phyloP scores from a whole-genome alignment of 1,284 basidiomycete species.

The Pascua sp. region DNA sequence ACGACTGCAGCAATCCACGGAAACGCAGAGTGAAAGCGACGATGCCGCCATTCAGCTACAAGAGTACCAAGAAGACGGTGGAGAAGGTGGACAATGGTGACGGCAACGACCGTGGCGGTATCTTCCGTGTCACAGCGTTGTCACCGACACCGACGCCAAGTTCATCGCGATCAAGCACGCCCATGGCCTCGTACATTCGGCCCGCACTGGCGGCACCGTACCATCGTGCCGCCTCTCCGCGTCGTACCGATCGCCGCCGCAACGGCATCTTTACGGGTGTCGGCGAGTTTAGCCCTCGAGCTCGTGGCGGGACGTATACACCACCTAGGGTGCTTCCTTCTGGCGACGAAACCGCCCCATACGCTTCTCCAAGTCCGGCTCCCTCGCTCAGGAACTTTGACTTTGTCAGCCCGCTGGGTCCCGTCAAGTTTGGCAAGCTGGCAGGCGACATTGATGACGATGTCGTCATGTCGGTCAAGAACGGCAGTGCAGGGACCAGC shows the following conservation, averaged over 20 bases:
- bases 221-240: conserved; percentile 34
- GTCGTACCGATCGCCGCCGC: conserved; percentile 32
- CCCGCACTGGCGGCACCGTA: conserved; percentile 31
- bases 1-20: conserved; percentile 1
- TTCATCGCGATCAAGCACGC: neutral
- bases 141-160: conserved; percentile 1
- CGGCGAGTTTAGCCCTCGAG: conserved; percentile 37
- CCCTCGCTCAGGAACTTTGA: conserved; percentile 36
- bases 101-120: conserved; percentile 18
- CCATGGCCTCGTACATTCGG: conserved; percentile 34
- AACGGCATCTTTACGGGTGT: conserved; percentile 21
- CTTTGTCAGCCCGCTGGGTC: conserved; percentile 41
- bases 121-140: conserved; percentile 15
- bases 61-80: conserved; percentile 9
- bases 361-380: conserved; percentile 13
- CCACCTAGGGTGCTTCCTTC: conserved; percentile 40
- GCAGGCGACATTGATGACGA: conserved; percentile 8
- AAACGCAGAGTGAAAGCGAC: conserved; percentile 13
- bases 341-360: conserved; percentile 40
- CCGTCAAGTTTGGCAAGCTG: conserved; percentile 12
- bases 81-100: conserved; percentile 11
- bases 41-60: conserved; percentile 6
- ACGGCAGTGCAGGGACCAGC: neutral
- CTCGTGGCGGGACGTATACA: conserved; percentile 34
- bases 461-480: conserved; percentile 7